Evolutionary conservation across 2,329 filamentous ascomycete species (phyloP), one percentile per base, ranked within the genome.

Genomic region (Trichoderma simmonsii): DNA sequence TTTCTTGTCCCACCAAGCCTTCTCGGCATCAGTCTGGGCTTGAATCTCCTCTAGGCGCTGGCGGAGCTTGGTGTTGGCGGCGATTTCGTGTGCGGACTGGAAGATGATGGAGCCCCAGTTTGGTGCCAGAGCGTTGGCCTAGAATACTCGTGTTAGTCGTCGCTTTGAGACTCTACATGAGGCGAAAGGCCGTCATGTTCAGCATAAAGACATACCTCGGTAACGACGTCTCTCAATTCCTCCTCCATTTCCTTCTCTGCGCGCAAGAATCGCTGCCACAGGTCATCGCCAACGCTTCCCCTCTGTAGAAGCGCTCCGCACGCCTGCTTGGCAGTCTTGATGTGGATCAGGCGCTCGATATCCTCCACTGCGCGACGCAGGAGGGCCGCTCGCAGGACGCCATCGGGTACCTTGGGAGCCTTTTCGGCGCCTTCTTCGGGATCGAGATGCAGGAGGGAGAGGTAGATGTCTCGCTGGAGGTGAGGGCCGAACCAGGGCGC

Each of bases 211-310:
- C 87, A 74, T 82, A 97, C 94, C 90, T 98, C 95, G 77, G 91
- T 89, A 39, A 98, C 94, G 28, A 98, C 95, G 82, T 99, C 96
- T 77, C 93, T 90, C 73, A 99, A 86, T 83, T 99, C 96, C 76
- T 94, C 93, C 84, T 99, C 95, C 86, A 98, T 97, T 83, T 99
- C 96, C 85, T 97, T 95, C 88, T 99, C 96, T 0, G 95, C 96
- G 65, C 94, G 89, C 82, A 91, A 83, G 82, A 98, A 97, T 51
- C 95, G 88, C 85, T 98, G 93, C 92, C 94, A 97, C 76, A 99
- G 83, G 81, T 99, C 96, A 80, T 99, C 96, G 15, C 96, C 95
- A 2, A 99, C 94, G 78, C 94, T 97, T 63, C 96, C 96, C 74
- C 94, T 88, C 83, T 97, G 94, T 77, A 98, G 83, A 75, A 99